Evolutionary conservation across 805 yeast species (phyloP), one percentile per base, ranked within the genome.

Genomic region (Candida palmyrensis): DNA sequence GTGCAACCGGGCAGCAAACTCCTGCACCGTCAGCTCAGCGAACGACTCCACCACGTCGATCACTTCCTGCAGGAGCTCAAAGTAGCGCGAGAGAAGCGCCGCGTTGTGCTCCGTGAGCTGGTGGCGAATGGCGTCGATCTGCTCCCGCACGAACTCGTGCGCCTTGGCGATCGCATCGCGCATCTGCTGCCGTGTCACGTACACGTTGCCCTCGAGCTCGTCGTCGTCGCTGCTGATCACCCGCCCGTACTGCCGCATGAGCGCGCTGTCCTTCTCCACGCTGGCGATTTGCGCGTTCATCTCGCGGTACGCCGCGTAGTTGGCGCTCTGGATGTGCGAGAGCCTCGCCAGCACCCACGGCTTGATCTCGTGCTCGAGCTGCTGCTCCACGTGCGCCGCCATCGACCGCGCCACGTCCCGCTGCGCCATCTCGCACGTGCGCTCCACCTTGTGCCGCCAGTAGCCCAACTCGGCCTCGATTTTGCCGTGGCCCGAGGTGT

Each of bases 31-130:
- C 5, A 76, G 71, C 35, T 82, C 88, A 5, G 81, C 78, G 65
- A 82, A 83, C 40, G 82, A 82, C 52, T 82, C 89, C 49, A 79
- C 71, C 0, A 79, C 69, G 41, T 83, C 89, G 33, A 82, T 66
- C 23, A 79, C 69, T 18, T 54, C 55, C 37, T 66, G 72, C 15
- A 58, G 43, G 3, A 46, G 50, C 12, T 37, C 36, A 32, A 56
- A 62, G 42, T 66, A 66, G 25, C 48, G 39, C 8, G 41, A 47
- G 26, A 61, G 39, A 9, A 66, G 35, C 6, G 35, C 20, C 14
- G 47, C 51, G 36, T 62, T 66, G 7, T 42, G 47, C 3, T 45
- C 50, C 30, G 48, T 50, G 23, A 66, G 43, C 19, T 36, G 25
- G 2, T 34, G 38, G 32, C 59, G 63, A 7, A 65, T 49, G 12